A percentile compares a stretch with the other conserved stretches of the same genome.
Conservation (phyloP, 202 grass and related monocot species). For the Thinopyrum obtusiflorum region DNA sequence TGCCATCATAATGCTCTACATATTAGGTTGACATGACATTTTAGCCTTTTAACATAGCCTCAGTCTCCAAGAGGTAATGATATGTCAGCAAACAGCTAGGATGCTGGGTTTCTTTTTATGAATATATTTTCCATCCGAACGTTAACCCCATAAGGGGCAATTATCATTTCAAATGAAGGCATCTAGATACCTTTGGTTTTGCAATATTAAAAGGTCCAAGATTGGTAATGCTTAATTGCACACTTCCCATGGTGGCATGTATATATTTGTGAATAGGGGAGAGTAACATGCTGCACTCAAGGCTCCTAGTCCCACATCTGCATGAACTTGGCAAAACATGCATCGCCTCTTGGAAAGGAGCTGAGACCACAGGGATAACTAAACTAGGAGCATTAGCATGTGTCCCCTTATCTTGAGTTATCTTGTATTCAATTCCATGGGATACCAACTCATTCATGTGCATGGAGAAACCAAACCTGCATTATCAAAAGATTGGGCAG, state of each 20-base stretch:
- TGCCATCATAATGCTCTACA: neutral
- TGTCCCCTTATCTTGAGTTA: constrained; percentile 50
- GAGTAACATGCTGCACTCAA: constrained; percentile 44
- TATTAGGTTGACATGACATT: neutral
- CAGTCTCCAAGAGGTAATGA: neutral
- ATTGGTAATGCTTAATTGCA: constrained; percentile 10
- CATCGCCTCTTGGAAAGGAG: constrained; percentile 31
- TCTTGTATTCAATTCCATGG: constrained; percentile 51
- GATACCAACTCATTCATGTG: constrained; percentile 56
- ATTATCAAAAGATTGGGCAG: constrained; percentile 46
- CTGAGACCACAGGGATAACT: constrained; percentile 41
- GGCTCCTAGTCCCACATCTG: constrained; percentile 17
- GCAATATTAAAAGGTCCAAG: neutral
- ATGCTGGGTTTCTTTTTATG: neutral
- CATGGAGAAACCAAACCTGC: constrained; percentile 44
- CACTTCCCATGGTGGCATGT: constrained; percentile 8
- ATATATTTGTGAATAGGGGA: constrained; percentile 1
- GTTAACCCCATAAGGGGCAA: neutral
- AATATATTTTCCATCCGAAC: neutral
- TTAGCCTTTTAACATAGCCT: neutral
- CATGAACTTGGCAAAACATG: constrained; percentile 41
- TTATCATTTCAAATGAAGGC: neutral
- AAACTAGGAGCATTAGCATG: constrained; percentile 42
- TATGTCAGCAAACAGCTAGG: neutral
- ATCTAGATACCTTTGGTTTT: neutral